Percentiles rank a stretch among this genome's conserved stretches.
phyloP scores from a whole-genome alignment of 495 filamentous ascomycete genomes.

The Amorphotheca resinae region DNA sequence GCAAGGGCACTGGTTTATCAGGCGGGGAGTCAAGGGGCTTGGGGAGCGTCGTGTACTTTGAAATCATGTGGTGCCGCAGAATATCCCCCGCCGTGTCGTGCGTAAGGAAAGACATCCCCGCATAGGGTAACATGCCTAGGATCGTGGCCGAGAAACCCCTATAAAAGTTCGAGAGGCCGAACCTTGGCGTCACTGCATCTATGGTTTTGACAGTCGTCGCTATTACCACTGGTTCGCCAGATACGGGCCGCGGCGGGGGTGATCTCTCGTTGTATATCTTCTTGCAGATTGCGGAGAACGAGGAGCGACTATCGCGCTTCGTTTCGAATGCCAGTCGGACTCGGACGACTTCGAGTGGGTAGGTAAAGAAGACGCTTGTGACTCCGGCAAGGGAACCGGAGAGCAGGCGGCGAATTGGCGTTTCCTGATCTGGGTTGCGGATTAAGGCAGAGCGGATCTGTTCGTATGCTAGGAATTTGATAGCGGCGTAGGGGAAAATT shows the following conservation, averaged over 20 bases:
- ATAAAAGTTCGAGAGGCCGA: slow-evolving; percentile 82
- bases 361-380: slow-evolving; percentile 87
- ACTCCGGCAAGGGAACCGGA: slow-evolving; percentile 75
- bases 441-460: slow-evolving; percentile 77
- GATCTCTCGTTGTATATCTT: slow-evolving; percentile 71
- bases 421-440: slow-evolving; percentile 56
- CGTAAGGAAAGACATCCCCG: slow-evolving; percentile 92
- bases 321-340: slow-evolving; percentile 94
- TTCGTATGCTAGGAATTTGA: slow-evolving; percentile 97
- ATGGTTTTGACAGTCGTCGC: slow-evolving; percentile 6
- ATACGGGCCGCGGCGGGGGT: not conserved
- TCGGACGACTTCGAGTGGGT: slow-evolving; percentile 82
- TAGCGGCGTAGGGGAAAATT: slow-evolving; percentile 94
- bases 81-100: slow-evolving; percentile 80
- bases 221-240: not conserved
- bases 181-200: slow-evolving; percentile 33
- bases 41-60: slow-evolving; percentile 52
- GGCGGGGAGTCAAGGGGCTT: slow-evolving; percentile 29
- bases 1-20: slow-evolving; percentile 52
- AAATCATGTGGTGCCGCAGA: slow-evolving; percentile 52
- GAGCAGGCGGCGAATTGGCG: slow-evolving; percentile 60
- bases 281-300: slow-evolving; percentile 57
- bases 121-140: slow-evolving; percentile 90
- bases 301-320: slow-evolving; percentile 48
- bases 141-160: slow-evolving; percentile 85